phyloP scores from a whole-genome alignment of 192 early-diverging fungal species.

The Backusella macrospora region DNA sequence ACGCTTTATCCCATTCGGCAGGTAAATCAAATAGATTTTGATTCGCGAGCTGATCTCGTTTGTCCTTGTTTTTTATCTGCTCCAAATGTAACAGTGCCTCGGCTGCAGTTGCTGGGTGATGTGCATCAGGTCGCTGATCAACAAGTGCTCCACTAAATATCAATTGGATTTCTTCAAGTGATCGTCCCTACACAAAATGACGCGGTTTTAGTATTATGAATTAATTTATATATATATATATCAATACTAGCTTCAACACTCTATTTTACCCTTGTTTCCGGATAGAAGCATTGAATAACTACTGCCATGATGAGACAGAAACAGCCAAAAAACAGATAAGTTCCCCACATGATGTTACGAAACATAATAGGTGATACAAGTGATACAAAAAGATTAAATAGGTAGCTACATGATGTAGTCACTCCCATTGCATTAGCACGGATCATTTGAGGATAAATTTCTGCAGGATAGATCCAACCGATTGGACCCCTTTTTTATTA shows the following conservation, averaged over 20 bases:
- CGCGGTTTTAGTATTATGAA: not conserved
- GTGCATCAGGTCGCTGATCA: slow-evolving; percentile 36
- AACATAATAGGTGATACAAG: slow-evolving; percentile 72
- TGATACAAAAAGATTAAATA: slow-evolving; percentile 78
- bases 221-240: not conserved
- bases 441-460: slow-evolving; percentile 81
- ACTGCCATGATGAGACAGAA: slow-evolving; percentile 61
- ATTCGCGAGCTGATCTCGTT: slow-evolving; percentile 15
- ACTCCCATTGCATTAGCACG: slow-evolving; percentile 86
- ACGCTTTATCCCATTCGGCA: not conserved
- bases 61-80: slow-evolving; percentile 28
- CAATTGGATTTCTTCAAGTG: slow-evolving; percentile 41
- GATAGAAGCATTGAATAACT: slow-evolving; percentile 66
- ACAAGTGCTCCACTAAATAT: slow-evolving; percentile 38
- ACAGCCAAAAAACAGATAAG: slow-evolving; percentile 70
- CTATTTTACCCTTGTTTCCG: slow-evolving; percentile 72
- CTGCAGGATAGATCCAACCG: slow-evolving; percentile 66
- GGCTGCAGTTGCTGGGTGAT: slow-evolving; percentile 44
- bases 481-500: slow-evolving; percentile 71
- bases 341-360: slow-evolving; percentile 60
- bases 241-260: no score
- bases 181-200: slow-evolving; percentile 18
- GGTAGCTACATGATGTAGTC: slow-evolving; percentile 86
- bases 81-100: slow-evolving; percentile 35
- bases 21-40: not conserved